phyloP scores from a whole-genome alignment of 192 early-diverging fungal species.

The Backusella westeae region DNA sequence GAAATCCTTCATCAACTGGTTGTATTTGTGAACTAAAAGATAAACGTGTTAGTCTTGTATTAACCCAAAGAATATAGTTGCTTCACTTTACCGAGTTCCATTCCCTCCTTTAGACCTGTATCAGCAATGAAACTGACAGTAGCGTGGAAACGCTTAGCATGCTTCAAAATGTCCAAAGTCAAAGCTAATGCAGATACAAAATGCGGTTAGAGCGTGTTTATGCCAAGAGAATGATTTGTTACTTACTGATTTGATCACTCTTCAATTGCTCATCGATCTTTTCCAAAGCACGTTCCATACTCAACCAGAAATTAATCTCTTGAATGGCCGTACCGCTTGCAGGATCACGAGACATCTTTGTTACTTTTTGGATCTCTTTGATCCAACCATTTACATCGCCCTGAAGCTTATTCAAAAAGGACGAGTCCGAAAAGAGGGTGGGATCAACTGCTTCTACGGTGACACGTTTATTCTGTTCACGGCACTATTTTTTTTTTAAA shows the following conservation, averaged over 20 bases:
- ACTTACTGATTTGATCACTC: conserved; percentile 76
- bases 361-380: conserved; percentile 99
- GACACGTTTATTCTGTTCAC: conserved; percentile 58
- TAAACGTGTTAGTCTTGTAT: neutral
- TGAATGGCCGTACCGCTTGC: conserved; percentile 88
- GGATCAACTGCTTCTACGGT: conserved; percentile 75
- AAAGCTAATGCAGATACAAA: conserved; percentile 48
- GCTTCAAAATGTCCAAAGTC: conserved; percentile 91
- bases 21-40: conserved; percentile 80
- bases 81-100: conserved; percentile 63
- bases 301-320: conserved; percentile 99
- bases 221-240: neutral
- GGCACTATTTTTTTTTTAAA: conserved; percentile 43
- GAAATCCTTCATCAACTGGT: conserved; percentile 98
- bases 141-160: conserved; percentile 98
- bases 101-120: conserved; percentile 94
- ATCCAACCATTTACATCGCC: conserved; percentile 98
- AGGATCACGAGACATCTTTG: conserved; percentile 91
- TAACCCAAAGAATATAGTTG: neutral
- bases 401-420: conserved; percentile 93
- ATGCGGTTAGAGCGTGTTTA: neutral
- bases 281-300: conserved; percentile 92
- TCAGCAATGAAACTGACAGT: conserved; percentile 97
- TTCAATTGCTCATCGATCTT: conserved; percentile 94
- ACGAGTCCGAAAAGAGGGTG: conserved; percentile 72